Evolutionary conservation across 2,329 filamentous ascomycete genomes (phyloP).

Genomic region (Phoma sp.): DNA sequence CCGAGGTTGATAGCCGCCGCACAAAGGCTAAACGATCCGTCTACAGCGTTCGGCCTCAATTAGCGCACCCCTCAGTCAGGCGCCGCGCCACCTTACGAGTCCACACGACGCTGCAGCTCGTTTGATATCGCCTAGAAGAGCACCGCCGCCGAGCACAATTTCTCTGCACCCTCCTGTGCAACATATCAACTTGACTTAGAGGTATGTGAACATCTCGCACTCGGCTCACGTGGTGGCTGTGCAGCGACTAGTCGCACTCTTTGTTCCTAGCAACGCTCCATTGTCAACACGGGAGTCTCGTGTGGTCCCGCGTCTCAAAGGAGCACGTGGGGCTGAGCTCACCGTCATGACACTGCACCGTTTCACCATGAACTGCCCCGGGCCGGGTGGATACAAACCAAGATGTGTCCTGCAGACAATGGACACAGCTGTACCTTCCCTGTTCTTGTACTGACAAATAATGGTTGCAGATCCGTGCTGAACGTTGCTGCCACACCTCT

Average conservation of each 20-base stretch:
- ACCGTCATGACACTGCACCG: conserved; percentile 31
- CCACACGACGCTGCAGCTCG: conserved; percentile 7
- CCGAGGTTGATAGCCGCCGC: conserved; percentile 7
- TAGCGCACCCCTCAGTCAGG: conserved; percentile 22
- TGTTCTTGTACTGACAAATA: conserved; percentile 32
- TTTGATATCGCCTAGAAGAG: conserved; percentile 5
- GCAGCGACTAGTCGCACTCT: conserved; percentile 8
- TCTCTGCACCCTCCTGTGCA: background rate
- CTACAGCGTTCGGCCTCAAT: conserved; percentile 13
- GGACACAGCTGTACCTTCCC: conserved; percentile 16
- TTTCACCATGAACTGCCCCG: conserved; percentile 35
- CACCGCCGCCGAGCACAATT: conserved; percentile 1
- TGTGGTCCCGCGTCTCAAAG: conserved; percentile 24
- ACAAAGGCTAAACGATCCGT: conserved; percentile 11
- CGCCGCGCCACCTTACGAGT: conserved; percentile 12
- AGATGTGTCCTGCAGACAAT: conserved; percentile 29
- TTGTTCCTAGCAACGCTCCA: conserved; percentile 12
- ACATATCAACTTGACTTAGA: conserved; percentile 3
- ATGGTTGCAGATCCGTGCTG: conserved; percentile 20
- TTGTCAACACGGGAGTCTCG: conserved; percentile 15
- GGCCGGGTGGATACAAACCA: conserved; percentile 23
- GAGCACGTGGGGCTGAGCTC: conserved; percentile 35
- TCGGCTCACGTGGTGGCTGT: conserved; percentile 12
- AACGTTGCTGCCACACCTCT: conserved; percentile 7
- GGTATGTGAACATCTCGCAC: conserved; percentile 9